phyloP scores from a whole-genome alignment of 2,329 filamentous ascomycete genomes.

The Pyricularia grisea region DNA sequence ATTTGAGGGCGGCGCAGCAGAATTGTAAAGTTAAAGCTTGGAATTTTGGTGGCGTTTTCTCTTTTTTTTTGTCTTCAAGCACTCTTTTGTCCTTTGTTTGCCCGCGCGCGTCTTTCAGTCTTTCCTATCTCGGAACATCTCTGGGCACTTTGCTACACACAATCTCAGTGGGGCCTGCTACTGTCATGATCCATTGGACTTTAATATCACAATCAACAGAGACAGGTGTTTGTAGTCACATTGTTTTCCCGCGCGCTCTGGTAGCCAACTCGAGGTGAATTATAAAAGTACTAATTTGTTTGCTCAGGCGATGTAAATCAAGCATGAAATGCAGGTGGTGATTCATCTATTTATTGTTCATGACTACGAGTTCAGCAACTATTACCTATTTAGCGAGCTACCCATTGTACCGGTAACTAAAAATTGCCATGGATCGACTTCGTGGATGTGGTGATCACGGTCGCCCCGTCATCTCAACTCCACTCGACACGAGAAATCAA shows the following conservation, averaged over 20 bases:
- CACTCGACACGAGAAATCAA: too few relatives aligned
- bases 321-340: too few relatives aligned
- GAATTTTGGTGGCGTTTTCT: conserved; percentile 7
- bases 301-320: too few relatives aligned
- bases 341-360: too few relatives aligned
- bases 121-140: not conserved
- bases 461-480: too few relatives aligned
- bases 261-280: not conserved
- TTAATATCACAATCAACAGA: not conserved
- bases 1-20: not conserved
- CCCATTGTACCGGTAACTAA: too few relatives aligned
- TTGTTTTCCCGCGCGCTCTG: not conserved
- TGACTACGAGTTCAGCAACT: too few relatives aligned
- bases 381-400: too few relatives aligned
- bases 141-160: not conserved
- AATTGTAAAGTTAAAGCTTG: conserved; percentile 1
- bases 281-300: not conserved
- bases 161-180: not conserved
- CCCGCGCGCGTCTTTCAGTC: not conserved
- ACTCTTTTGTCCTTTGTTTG: conserved; percentile 1
- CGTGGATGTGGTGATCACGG: too few relatives aligned
- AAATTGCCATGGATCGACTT: too few relatives aligned
- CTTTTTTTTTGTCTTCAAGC: conserved; percentile 1
- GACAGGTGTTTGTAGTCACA: not conserved
- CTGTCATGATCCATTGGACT: not conserved